phyloP scores from a whole-genome alignment of 1,284 basidiomycete species.

The Salmacisia buchloeana region DNA sequence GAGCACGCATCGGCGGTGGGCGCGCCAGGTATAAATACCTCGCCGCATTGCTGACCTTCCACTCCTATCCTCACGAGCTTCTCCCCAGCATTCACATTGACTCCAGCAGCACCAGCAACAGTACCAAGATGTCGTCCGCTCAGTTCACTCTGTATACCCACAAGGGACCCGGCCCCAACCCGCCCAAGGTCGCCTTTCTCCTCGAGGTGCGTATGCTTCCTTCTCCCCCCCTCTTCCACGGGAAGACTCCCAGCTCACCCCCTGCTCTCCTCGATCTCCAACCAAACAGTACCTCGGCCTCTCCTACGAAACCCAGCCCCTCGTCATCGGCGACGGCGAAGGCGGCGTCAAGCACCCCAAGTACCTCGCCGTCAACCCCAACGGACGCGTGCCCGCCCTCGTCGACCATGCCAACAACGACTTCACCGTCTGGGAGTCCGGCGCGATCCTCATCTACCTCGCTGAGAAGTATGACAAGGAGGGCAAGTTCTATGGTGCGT shows the following conservation, averaged over 20 bases:
- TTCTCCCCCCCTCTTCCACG: neutral
- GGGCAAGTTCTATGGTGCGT: constrained; percentile 7
- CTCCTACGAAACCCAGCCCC: constrained; percentile 29
- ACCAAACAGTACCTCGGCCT: constrained; percentile 27
- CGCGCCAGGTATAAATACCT: too few species aligned
- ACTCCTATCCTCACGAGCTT: neutral
- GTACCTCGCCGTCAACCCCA: constrained; percentile 36
- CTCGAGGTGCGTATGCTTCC: constrained; percentile 20
- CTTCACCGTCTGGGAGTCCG: constrained; percentile 31
- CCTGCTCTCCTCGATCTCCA: neutral
- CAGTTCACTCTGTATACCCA: constrained; percentile 43
- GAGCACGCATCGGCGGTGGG: too few species aligned
- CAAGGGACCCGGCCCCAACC: constrained; percentile 33
- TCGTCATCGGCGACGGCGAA: constrained; percentile 36
- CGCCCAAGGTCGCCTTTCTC: constrained; percentile 35
- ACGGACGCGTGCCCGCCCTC: constrained; percentile 38
- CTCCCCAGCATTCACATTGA: neutral
- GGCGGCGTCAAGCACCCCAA: constrained; percentile 41
- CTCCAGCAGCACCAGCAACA: neutral
- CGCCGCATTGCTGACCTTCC: too few species aligned
- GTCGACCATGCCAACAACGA: constrained; percentile 25
- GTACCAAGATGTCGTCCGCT: neutral
- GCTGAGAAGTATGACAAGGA: constrained; percentile 37
- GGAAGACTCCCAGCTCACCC: neutral
- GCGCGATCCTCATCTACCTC: constrained; percentile 40